A percentile compares a stretch with the other conserved stretches of the same genome.
Conservation (phyloP, 106 monocot species). For the Dioscorea zingiberensis region DNA sequence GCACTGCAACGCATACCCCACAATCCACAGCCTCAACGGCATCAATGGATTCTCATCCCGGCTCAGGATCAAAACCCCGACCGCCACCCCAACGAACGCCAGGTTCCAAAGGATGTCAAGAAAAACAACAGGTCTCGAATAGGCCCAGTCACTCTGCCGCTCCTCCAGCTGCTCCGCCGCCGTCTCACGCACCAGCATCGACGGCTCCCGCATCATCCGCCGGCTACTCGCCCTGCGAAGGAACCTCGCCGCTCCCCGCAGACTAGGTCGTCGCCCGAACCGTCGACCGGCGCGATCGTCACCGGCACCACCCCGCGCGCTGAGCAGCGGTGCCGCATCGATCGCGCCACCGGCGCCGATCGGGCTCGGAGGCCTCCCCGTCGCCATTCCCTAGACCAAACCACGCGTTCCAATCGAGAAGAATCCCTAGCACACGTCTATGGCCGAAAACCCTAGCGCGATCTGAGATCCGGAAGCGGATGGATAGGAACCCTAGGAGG, state of each 20-base stretch:
- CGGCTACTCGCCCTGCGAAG: constrained; percentile 16
- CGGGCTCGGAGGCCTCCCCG: constrained; percentile 5
- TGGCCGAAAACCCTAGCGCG: neutral
- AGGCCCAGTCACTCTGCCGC: constrained; percentile 19
- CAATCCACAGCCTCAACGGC: constrained; percentile 14
- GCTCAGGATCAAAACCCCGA: constrained; percentile 4
- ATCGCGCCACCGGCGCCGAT: neutral
- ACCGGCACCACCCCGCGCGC: constrained; percentile 5
- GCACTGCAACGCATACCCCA: constrained; percentile 15
- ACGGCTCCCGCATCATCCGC: constrained; percentile 18
- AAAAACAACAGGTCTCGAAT: constrained; percentile 13
- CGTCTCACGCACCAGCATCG: constrained; percentile 15
- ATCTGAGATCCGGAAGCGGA: neutral
- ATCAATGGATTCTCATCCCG: constrained; percentile 3
- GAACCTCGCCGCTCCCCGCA: constrained; percentile 13
- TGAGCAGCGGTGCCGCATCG: constrained; percentile 21
- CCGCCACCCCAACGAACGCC: constrained; percentile 12
- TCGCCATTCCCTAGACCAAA: constrained; percentile 3
- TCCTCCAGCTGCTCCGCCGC: constrained; percentile 20
- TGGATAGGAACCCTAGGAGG: neutral
- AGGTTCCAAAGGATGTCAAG: constrained; percentile 14
- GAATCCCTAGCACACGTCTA: neutral
- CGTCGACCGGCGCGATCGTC: neutral
- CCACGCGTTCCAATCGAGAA: neutral
- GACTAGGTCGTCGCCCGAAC: neutral